Conservation (phyloP, 208 protist genomes). For the Trypanosoma avium region DNA sequence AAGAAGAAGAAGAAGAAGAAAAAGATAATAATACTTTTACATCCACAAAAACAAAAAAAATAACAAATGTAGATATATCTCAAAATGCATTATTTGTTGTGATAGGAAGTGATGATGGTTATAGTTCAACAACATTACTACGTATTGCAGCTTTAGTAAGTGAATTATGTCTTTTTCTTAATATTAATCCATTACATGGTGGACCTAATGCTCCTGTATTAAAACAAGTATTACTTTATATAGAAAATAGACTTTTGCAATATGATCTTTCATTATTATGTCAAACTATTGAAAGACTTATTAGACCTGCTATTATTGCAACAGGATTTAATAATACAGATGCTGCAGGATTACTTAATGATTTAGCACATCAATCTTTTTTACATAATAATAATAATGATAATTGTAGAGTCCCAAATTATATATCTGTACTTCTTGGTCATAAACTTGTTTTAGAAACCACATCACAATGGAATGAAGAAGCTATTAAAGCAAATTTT, state of each 20-base stretch:
- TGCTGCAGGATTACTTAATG: slow-evolving; percentile 6
- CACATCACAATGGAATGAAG: slow-evolving; percentile 9
- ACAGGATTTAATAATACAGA: slow-evolving; percentile 4
- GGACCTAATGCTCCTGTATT: slow-evolving; percentile 18
- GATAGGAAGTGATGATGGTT: slow-evolving; percentile 21
- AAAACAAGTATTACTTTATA: slow-evolving; percentile 8
- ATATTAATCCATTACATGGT: slow-evolving; percentile 12
- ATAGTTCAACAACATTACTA: slow-evolving; percentile 11
- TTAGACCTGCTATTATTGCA: slow-evolving; percentile 14
- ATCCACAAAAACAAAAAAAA: too few relatives aligned
- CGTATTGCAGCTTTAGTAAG: slow-evolving; percentile 18
- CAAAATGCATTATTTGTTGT: slow-evolving; percentile 8
- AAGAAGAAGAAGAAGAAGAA: background rate
- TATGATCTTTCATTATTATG: slow-evolving; percentile 12
- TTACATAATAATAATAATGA: background rate
- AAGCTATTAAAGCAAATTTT: background rate
- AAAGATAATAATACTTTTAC: too few relatives aligned
- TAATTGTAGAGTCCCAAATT: slow-evolving; percentile 5
- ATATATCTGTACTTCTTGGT: slow-evolving; percentile 19
- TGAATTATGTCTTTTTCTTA: slow-evolving; percentile 21
- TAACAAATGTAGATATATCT: too few relatives aligned
- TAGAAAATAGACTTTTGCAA: slow-evolving; percentile 2
- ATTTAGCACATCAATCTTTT: slow-evolving; percentile 9
- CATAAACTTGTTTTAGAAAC: slow-evolving; percentile 22
- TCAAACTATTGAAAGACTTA: slow-evolving; percentile 14